A percentile compares a stretch with the other conserved stretches of the same genome.
phyloP scores from a whole-genome alignment of 208 protist genomes.

The Leishmania guyanensis region DNA sequence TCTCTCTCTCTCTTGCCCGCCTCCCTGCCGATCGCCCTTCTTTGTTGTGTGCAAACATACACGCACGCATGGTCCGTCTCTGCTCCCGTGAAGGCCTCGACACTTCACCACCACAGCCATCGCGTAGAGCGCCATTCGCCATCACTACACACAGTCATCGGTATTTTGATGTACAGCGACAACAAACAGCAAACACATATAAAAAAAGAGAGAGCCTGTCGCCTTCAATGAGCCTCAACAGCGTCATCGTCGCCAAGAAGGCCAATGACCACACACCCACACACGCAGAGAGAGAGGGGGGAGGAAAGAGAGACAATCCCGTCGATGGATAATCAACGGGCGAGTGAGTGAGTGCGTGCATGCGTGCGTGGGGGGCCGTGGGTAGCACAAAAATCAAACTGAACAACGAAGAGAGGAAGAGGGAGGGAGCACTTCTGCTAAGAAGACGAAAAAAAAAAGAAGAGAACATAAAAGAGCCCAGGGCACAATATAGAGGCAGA shows the following conservation, averaged over 20 bases:
- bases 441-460: background rate
- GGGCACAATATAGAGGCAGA: too few relatives aligned
- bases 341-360: background rate
- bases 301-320: background rate
- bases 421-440: background rate
- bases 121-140: background rate
- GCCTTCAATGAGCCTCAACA: background rate
- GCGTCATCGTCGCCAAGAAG: background rate
- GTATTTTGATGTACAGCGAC: background rate
- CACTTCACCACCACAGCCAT: background rate
- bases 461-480: background rate
- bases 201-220: background rate
- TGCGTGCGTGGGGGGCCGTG: background rate
- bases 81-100: background rate
- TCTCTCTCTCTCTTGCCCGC: background rate
- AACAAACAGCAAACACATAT: background rate
- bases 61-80: background rate
- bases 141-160: background rate
- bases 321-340: background rate
- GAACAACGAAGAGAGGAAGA: background rate
- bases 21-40: background rate
- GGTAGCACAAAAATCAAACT: background rate
- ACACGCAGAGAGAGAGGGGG: background rate
- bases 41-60: background rate
- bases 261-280: background rate